These are phyloP conservation scores for Entophlyctis luteolus DNA, from an alignment of 192 early-diverging fungal species.

Conservation along the genomic window DNA sequence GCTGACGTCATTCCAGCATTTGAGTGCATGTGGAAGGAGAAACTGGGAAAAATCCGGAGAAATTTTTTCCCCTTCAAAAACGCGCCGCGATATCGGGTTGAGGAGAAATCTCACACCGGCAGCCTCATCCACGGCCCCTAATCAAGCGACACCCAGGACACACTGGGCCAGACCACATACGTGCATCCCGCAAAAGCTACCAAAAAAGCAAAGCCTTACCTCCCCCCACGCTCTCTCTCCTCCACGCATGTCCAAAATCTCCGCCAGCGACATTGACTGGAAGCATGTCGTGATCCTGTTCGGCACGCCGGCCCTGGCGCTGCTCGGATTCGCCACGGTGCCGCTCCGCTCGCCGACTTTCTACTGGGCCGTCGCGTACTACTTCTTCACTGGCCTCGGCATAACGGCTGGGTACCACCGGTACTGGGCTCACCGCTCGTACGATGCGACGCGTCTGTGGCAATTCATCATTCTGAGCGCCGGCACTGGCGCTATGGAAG, in stretches of 20 bases:
- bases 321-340: constrained; percentile 77
- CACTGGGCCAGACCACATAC: no score
- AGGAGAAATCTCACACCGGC: no score
- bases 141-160: no score
- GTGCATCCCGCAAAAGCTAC: background rate
- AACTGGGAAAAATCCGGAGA: no score
- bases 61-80: no score
- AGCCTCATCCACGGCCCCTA: no score
- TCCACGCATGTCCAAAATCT: background rate
- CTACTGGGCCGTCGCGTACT: constrained; percentile 65
- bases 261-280: constrained; percentile 29
- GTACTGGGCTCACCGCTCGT: constrained; percentile 51
- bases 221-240: no score
- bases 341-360: constrained; percentile 66
- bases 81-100: no score
- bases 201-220: background rate
- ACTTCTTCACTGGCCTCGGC: constrained; percentile 73
- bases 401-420: constrained; percentile 67
- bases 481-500: constrained; percentile 40
- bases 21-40: no score
- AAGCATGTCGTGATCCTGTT: constrained; percentile 31
- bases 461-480: constrained; percentile 33
- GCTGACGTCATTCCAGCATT: no score
- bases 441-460: constrained; percentile 39
- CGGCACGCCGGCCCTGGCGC: constrained; percentile 66